Evolutionary conservation across 139 green algal species (phyloP), one percentile per base, ranked within the genome.

Genomic region (Bryopsis sp.): DNA sequence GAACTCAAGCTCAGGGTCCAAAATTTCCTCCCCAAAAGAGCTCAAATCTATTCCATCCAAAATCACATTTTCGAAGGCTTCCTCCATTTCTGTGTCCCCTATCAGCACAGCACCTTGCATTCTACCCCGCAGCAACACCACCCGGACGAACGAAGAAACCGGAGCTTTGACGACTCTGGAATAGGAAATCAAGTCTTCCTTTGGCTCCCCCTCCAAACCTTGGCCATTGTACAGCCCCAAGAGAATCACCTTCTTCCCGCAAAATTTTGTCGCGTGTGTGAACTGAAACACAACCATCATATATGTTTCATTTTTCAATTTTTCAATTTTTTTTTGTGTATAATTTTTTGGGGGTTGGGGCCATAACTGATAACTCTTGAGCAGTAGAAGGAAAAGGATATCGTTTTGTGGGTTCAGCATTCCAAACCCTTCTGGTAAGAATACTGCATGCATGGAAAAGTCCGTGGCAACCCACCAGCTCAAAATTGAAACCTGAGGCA

Each of bases 191-290:
- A 95, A 64, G 64, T 93, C 85, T 3, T 72, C 22, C 0, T 39
- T 71, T 0, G 74, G 72, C 70, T 90, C 79, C 0, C 64, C 29
- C n/a, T 90, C 76, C 43, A 96, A 68, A 34, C 74, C 47, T 72
- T 96, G 89, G 7, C 83, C 89, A 72, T 95, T 95, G 85, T 96
- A 96, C 6, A 82, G 69, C 0, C 90, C 90, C 58, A 96, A 69
- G 46, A 96, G 78, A 28, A 96, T 82, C 2, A 92, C 88, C 75
- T 92, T 92, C 48, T 73, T 58, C n/a, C 85, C 87, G 19, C 89
- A 72, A 69, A 96, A 95, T 11, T 72, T 68, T 0, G 90, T 96
- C 1, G 82, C 82, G 62, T 96, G 90, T 3, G 87, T 89, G 76
- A 96, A 96, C 48, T 78, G 72, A 24, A 8, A 24, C 24, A 24